Evolutionary conservation across 225 moss, liverwort and hornwort genomes (phyloP), one percentile per base, ranked within the genome.

Genomic region (Takakia lepidozioides): DNA sequence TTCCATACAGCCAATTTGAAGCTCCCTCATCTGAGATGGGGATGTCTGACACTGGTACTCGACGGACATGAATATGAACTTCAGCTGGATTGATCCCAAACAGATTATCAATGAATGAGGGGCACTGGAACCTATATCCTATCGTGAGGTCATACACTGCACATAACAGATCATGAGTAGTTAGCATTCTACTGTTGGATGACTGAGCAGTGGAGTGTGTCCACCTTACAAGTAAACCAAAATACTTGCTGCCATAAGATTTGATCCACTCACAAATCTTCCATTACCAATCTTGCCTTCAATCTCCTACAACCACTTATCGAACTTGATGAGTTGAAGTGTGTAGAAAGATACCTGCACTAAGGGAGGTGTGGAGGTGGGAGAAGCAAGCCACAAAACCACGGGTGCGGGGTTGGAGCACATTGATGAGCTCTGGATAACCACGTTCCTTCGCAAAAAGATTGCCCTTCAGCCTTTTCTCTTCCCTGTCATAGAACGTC

Each of bases 81-180:
- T 98, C 98, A 3, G 91, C 87, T 25, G 98, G 98, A 71, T 91
- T 87, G 25, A 85, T 91, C 41, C 98, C 98, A 27, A 87, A 98
- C 13, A 98, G 55, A 51, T 98, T 98, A 57, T 98, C 83, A 43
- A 88, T 81, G 48, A 98, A 98, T 18, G 80, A 68, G 1, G 98
- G 98, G 58, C 78, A 85, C n/a, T 72, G 91, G 51, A 85, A 64
- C 71, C 79, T 88, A 62, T 98, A 98, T 1, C 69, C 98, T 59
- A 98, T 85, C 2, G 98, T 91, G 44, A 98, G 73, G 67, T 98
- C 98, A 61, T 98, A 98, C 25, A 98, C 98, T 87, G 87, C 84
- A 75, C 32, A 32, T 22, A 56, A 37, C 0, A 20, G 16, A 52
- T 24, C 26, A 26, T n/a, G n/a, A n/a, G n/a, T n/a, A n/a, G n/a